Percentiles rank a stretch among this genome's conserved stretches.
Evolutionary conservation across 2,329 filamentous ascomycete genomes (phyloP).

Genomic region (Penicillium sp.): DNA sequence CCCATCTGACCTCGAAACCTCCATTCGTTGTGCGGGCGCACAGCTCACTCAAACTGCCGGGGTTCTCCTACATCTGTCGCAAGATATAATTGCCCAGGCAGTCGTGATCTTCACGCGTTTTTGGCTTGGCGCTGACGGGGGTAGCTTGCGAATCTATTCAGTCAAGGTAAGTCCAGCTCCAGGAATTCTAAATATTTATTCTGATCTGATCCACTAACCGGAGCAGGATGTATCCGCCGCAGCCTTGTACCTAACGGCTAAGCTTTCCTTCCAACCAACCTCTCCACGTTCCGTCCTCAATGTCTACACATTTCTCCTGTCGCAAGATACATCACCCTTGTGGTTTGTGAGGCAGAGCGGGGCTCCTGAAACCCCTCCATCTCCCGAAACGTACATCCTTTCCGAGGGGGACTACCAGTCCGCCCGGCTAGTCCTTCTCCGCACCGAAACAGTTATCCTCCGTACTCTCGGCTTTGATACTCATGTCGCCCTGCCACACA

Average conservation of each 20-base stretch:
- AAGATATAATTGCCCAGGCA: conserved; percentile 81
- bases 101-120: conserved; percentile 80
- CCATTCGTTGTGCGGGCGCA: conserved; percentile 46
- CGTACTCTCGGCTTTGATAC: conserved; percentile 76
- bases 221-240: conserved; percentile 76
- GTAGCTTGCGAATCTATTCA: conserved; percentile 45
- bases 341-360: conserved; percentile 41
- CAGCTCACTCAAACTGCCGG: conserved; percentile 51
- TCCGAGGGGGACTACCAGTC: conserved; percentile 70
- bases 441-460: conserved; percentile 75
- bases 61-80: conserved; percentile 77
- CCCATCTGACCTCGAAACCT: conserved; percentile 43
- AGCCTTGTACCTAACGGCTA: conserved; percentile 75
- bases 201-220: not conserved
- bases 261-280: conserved; percentile 74
- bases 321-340: conserved; percentile 56
- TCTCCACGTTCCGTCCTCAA: conserved; percentile 79
- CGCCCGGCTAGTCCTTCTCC: conserved; percentile 64
- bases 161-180: conserved; percentile 37
- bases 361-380: conserved; percentile 30
- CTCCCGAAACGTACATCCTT: conserved; percentile 64
- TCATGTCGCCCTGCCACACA: conserved; percentile 81
- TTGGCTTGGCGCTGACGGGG: conserved; percentile 60
- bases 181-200: not conserved
- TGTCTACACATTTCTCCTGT: conserved; percentile 78